phyloP scores from a whole-genome alignment of 1,284 basidiomycete genomes.

The Sporisorium graminicola region DNA sequence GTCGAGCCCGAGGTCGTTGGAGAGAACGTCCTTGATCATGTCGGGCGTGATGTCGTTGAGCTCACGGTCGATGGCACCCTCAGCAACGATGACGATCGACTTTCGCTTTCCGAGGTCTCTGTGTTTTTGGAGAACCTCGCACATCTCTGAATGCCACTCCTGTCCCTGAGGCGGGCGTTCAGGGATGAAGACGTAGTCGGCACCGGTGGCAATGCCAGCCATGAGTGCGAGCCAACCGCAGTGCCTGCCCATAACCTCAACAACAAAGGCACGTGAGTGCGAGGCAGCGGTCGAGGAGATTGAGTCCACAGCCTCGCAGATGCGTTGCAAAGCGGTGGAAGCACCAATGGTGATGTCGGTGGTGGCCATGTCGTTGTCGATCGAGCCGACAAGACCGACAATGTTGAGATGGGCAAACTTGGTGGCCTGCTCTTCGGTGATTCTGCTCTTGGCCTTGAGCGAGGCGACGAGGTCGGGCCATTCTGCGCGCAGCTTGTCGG shows the following conservation, averaged over 20 bases:
- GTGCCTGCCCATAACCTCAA: conserved; percentile 98
- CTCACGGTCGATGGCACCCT: conserved; percentile 89
- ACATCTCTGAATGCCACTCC: conserved; percentile 93
- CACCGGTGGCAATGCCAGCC: conserved; percentile 92
- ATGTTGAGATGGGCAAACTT: conserved; percentile 88
- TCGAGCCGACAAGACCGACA: conserved; percentile 95
- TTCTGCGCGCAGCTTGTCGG: conserved; percentile 91
- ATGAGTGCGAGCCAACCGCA: conserved; percentile 97
- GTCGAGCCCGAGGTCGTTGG: conserved; percentile 88
- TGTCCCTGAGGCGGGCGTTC: conserved; percentile 84
- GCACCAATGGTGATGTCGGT: conserved; percentile 98
- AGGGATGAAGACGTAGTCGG: conserved; percentile 97
- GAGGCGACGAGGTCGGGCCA: conserved; percentile 87
- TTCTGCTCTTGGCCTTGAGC: conserved; percentile 78
- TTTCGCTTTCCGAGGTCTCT: conserved; percentile 93
- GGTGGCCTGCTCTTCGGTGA: conserved; percentile 80
- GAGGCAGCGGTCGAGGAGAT: conserved; percentile 96
- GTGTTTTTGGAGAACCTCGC: conserved; percentile 88
- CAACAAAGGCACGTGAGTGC: conserved; percentile 96
- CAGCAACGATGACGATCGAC: conserved; percentile 97
- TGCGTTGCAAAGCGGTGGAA: conserved; percentile 91
- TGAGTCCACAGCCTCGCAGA: conserved; percentile 97
- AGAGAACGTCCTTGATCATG: conserved; percentile 88
- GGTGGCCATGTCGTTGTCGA: conserved; percentile 99
- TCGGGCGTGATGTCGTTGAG: conserved; percentile 91